These are phyloP conservation scores for Ehretia macrophylla DNA, from an alignment of 257 asterid species.

Conservation along the genomic window DNA sequence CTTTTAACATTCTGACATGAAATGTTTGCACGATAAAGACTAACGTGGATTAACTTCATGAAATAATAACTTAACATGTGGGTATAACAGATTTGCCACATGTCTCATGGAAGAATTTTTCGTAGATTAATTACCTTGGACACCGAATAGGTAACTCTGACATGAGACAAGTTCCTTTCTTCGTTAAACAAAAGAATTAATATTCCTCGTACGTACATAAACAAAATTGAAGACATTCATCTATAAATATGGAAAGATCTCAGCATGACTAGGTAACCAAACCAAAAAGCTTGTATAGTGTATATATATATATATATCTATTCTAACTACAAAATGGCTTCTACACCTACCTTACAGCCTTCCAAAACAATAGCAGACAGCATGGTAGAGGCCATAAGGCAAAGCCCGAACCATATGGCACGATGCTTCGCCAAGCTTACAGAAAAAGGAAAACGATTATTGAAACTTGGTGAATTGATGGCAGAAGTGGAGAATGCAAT, in stretches of 20 bases:
- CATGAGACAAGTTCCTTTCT: no score
- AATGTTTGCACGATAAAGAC: no score
- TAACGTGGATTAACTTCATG: no score
- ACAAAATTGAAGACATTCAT: conserved; percentile 4
- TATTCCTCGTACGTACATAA: conserved; percentile 6
- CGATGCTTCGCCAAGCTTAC: conserved; percentile 71
- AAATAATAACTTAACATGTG: no score
- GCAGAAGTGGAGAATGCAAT: conserved; percentile 76
- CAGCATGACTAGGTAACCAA: conserved; percentile 6
- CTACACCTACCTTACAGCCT: conserved; percentile 48
- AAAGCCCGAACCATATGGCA: conserved; percentile 87
- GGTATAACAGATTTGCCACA: no score
- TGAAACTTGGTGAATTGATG: conserved; percentile 65
- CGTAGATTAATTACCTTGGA: conserved; percentile 15
- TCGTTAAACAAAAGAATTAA: conserved; percentile 4
- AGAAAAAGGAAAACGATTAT: conserved; percentile 71
- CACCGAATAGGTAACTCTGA: no score
- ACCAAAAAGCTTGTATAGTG: conserved; percentile 6
- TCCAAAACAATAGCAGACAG: conserved; percentile 64
- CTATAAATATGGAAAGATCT: conserved; percentile 35
- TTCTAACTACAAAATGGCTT: conserved; percentile 29
- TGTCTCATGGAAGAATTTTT: no score
- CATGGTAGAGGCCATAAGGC: conserved; percentile 91
- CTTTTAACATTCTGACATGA: no score
- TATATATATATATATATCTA: conserved; percentile 4